phyloP scores from a whole-genome alignment of 2,329 filamentous ascomycete species.

The Setomelanomma holmii region DNA sequence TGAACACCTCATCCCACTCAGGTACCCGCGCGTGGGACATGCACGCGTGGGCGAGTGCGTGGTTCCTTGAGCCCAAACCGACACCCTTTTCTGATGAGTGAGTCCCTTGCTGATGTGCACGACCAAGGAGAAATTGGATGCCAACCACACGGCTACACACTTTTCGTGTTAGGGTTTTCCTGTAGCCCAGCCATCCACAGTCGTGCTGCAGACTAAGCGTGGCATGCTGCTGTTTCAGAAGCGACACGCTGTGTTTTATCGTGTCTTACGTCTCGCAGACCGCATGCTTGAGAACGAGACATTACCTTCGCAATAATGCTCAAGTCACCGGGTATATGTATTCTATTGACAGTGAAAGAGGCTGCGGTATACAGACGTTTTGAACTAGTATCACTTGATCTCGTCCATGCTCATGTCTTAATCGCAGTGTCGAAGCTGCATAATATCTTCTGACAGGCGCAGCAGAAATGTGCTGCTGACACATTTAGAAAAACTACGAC shows the following conservation, averaged over 20 bases:
- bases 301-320: background rate
- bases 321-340: no score
- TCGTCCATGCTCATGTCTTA: no score
- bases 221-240: slow-evolving; percentile 33
- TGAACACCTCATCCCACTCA: slow-evolving; percentile 20
- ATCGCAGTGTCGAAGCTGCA: no score
- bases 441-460: no score
- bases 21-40: slow-evolving; percentile 20
- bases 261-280: slow-evolving; percentile 17
- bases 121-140: slow-evolving; percentile 1
- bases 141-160: slow-evolving; percentile 14
- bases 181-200: slow-evolving; percentile 13
- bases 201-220: slow-evolving; percentile 23
- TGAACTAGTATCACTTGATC: no score
- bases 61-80: background rate
- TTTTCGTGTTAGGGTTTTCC: slow-evolving; percentile 17
- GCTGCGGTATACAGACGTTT: no score
- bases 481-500: no score
- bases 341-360: no score
- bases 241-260: slow-evolving; percentile 25
- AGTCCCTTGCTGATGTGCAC: background rate
- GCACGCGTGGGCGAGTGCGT: slow-evolving; percentile 4
- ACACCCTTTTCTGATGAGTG: background rate
- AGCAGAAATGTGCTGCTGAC: no score
- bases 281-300: slow-evolving; percentile 2